Evolutionary conservation across 2,329 filamentous ascomycete genomes (phyloP).

Genomic region (Colletotrichum spinosum): DNA sequence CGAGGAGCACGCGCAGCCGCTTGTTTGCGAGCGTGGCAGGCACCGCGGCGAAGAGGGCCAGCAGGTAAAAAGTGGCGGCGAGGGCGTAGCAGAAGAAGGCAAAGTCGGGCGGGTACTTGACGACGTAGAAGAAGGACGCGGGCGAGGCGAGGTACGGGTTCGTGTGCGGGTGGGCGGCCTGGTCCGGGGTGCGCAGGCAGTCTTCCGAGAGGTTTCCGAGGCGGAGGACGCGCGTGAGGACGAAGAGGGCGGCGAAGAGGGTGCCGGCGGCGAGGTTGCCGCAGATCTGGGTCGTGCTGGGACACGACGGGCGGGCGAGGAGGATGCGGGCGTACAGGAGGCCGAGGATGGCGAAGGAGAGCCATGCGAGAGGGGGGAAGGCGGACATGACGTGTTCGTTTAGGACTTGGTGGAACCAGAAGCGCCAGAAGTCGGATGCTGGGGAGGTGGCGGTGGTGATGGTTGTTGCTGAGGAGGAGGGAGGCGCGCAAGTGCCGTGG

Average conservation of each 20-base stretch:
- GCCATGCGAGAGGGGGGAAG: constrained; percentile 59
- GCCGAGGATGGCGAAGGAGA: constrained; percentile 59
- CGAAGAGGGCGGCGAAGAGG: constrained; percentile 51
- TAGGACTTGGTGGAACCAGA: constrained; percentile 55
- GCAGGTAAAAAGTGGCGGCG: constrained; percentile 51
- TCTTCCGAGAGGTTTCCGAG: constrained; percentile 58
- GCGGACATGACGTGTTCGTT: constrained; percentile 48
- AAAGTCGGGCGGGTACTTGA: constrained; percentile 60
- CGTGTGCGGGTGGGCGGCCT: constrained; percentile 42
- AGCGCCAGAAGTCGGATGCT: constrained; percentile 43
- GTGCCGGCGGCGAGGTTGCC: constrained; percentile 46
- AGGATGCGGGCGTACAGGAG: constrained; percentile 56
- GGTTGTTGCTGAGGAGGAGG: background rate
- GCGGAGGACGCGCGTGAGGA: constrained; percentile 53
- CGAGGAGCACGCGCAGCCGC: constrained; percentile 50
- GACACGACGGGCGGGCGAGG: constrained; percentile 46
- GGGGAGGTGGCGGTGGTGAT: constrained; percentile 25
- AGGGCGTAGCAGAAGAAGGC: constrained; percentile 58
- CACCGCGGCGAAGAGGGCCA: constrained; percentile 50
- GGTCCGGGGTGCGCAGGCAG: constrained; percentile 54
- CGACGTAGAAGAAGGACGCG: constrained; percentile 58
- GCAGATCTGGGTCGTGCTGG: constrained; percentile 39
- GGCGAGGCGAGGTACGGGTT: constrained; percentile 57
- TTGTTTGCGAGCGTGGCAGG: constrained; percentile 45
- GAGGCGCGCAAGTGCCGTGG: constrained; percentile 49